These are phyloP conservation scores for Marsdenia floribunda DNA, from an alignment of 257 asterid species.

Conservation along the genomic window DNA sequence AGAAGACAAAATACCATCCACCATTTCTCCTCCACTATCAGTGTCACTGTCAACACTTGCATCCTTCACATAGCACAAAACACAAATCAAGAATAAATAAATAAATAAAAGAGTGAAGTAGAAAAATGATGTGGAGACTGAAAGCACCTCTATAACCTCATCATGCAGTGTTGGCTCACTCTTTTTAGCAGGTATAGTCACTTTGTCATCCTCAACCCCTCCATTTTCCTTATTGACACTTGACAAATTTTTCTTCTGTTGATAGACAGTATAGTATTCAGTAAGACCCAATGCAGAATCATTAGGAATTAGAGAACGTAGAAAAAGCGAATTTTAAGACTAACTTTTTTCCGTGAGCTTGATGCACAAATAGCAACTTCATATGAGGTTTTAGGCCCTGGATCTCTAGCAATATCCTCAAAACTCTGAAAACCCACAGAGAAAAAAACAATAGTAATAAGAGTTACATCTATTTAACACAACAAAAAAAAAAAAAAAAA, in stretches of 20 bases:
- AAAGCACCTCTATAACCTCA: constrained; percentile 48
- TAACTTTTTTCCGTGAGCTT: constrained; percentile 60
- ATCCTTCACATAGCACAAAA: constrained; percentile 28
- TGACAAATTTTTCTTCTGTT: constrained; percentile 41
- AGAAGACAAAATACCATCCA: constrained; percentile 80
- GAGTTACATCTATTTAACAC: neutral
- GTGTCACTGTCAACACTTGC: constrained; percentile 43
- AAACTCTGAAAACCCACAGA: constrained; percentile 41
- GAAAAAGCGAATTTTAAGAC: neutral
- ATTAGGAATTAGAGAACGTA: neutral
- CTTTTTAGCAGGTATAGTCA: constrained; percentile 21
- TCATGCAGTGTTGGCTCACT: constrained; percentile 23
- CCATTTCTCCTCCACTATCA: constrained; percentile 82
- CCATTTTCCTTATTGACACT: constrained; percentile 24
- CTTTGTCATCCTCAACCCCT: constrained; percentile 21
- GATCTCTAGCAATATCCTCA: constrained; percentile 46
- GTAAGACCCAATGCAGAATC: neutral
- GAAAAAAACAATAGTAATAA: neutral
- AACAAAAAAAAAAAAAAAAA: neutral
- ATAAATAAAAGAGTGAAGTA: constrained; percentile 3
- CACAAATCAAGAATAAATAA: constrained; percentile 9
- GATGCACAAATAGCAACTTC: constrained; percentile 74
- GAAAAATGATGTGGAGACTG: constrained; percentile 7
- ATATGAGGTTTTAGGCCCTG: constrained; percentile 54
- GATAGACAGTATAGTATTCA: constrained; percentile 9